A percentile compares a stretch with the other conserved stretches of the same genome.
These are phyloP conservation scores for Skeletonema marinoi DNA, from an alignment of 108 stramenopile genomes.

Conservation along the genomic window DNA sequence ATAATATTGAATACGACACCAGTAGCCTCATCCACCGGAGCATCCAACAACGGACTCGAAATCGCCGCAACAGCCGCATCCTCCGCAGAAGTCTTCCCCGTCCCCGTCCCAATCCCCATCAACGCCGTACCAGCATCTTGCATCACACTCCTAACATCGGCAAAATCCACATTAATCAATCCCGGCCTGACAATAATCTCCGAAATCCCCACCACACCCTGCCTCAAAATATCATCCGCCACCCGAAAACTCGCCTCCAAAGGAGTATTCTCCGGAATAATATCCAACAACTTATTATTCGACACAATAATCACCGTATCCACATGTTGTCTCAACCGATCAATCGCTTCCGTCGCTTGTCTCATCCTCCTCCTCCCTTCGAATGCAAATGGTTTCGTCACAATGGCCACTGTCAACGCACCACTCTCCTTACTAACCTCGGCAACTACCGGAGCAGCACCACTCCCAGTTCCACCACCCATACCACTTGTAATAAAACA, in stretches of 20 bases:
- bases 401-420: slow-evolving; percentile 83
- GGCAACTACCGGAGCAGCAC: slow-evolving; percentile 86
- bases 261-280: slow-evolving; percentile 91
- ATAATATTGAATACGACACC: slow-evolving; percentile 94
- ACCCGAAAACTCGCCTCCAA: slow-evolving; percentile 88
- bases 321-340: slow-evolving; percentile 69
- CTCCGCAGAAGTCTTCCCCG: slow-evolving; percentile 83
- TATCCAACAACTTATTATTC: slow-evolving; percentile 92
- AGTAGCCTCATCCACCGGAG: slow-evolving; percentile 87
- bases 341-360: slow-evolving; percentile 86
- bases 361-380: slow-evolving; percentile 88
- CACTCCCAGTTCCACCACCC: slow-evolving; percentile 91
- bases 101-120: slow-evolving; percentile 91
- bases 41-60: slow-evolving; percentile 86
- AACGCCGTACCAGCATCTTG: slow-evolving; percentile 90
- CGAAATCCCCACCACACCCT: slow-evolving; percentile 91
- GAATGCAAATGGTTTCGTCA: slow-evolving; percentile 92
- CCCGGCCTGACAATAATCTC: slow-evolving; percentile 93
- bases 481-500: slow-evolving; percentile 89
- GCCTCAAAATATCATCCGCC: slow-evolving; percentile 91
- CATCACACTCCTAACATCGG: slow-evolving; percentile 92
- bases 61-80: slow-evolving; percentile 92
- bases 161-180: slow-evolving; percentile 94
- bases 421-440: slow-evolving; percentile 82
- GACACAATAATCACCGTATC: slow-evolving; percentile 94